Evolutionary conservation across 176 grass and related monocot genomes (phyloP).

Genomic region (Aegilops speltoides): DNA sequence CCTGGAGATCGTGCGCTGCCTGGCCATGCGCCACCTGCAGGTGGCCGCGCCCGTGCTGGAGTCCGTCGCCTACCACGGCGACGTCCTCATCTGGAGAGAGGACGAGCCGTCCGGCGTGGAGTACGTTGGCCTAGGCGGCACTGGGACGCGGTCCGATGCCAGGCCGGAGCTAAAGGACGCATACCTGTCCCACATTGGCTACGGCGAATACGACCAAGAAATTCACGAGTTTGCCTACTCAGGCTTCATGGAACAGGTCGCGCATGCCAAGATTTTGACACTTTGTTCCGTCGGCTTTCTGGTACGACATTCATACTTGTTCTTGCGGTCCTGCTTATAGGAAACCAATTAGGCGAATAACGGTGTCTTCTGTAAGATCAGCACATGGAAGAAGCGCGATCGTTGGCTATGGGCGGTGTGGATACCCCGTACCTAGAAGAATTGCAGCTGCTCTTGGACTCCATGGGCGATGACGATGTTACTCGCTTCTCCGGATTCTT

Average conservation of each 20-base stretch:
- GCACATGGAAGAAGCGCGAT: neutral
- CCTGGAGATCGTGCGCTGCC: slow-evolving; percentile 40
- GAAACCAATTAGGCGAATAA: no score
- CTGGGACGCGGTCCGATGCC: neutral
- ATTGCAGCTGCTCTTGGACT: slow-evolving; percentile 49
- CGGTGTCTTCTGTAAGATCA: neutral
- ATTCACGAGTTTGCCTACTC: slow-evolving; percentile 2
- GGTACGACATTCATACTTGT: slow-evolving; percentile 4
- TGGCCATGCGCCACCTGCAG: neutral
- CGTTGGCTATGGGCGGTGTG: neutral
- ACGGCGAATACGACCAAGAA: neutral
- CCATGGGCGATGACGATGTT: slow-evolving; percentile 8
- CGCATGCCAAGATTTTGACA: slow-evolving; percentile 40
- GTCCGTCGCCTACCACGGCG: slow-evolving; percentile 46
- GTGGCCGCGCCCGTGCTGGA: slow-evolving; percentile 34
- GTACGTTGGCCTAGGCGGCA: neutral
- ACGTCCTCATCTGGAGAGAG: neutral
- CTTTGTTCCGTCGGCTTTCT: slow-evolving; percentile 34
- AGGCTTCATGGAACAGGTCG: slow-evolving; percentile 8
- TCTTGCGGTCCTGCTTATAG: neutral
- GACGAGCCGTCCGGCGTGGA: neutral
- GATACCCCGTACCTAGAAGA: slow-evolving; percentile 48
- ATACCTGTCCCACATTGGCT: slow-evolving; percentile 27
- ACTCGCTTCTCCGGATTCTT: slow-evolving; percentile 28
- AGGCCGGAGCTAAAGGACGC: slow-evolving; percentile 37